Evolutionary conservation across 352 stramenopile genomes (phyloP), one percentile per base, ranked within the genome.

Genomic region (Globisporangium mamillatum): DNA sequence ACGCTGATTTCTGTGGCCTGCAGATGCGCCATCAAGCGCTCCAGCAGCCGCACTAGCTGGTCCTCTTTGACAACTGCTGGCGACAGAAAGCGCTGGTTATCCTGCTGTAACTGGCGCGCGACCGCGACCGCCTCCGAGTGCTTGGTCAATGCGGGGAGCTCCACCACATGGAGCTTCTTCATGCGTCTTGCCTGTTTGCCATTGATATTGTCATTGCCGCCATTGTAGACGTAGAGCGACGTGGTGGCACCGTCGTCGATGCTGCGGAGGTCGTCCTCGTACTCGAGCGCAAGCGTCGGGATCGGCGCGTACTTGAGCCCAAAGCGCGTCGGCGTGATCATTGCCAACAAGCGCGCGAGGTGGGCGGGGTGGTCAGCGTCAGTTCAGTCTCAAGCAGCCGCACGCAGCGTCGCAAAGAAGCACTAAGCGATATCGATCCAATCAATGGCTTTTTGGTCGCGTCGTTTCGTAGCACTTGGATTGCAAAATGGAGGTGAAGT

Each of bases 221-320:
- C 32, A 68, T 73, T 74, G 64, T 87, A 79, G 46, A 92, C 78
- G 54, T 89, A 92, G 59, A 92, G 71, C 58, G 85, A 93, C 9
- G 70, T 74, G 18, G 63, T 44, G 25, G 60, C 69, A 1, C 67
- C 71, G 67, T 86, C 80, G 34, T 82, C 74, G 25, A 80, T 63
- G 14, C 60, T 61, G 25, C 65, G 69, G 7, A 82, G 44, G 67
- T 90, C 78, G 54, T 90, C 84, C 57, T 95, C 86, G 56, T 95
- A 95, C 73, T 95, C 88, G 44, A 95, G 78, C 34, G 88, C 82
- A 1, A 95, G 72, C 38, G 88, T 95, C 61, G 88, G 86, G 53
- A 93, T 79, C 9, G 88, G 88, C 62, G 77, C 75, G 71, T 87
- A 95, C 80, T 95, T 95, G 76, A 95, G 80, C 0, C 88, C 88